Percentiles rank a stretch among this genome's conserved stretches.
phyloP scores from a whole-genome alignment of 2,329 filamentous ascomycete genomes.

The Penicillium expansum region DNA sequence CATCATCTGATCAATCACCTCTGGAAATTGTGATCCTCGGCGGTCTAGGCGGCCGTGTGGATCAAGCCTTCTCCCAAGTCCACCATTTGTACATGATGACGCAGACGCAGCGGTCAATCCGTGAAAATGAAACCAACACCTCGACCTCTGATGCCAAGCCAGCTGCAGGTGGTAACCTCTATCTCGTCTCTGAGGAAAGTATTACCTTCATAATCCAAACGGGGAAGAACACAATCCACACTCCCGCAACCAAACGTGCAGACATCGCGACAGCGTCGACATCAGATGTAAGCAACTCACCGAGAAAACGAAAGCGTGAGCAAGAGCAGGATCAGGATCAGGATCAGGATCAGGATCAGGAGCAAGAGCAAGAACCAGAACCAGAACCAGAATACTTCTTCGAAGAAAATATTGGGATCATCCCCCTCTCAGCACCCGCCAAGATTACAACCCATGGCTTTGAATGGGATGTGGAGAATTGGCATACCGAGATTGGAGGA shows the following conservation, averaged over 20 bases:
- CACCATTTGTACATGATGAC: slow-evolving; percentile 69
- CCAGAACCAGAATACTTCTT: slow-evolving; percentile 50
- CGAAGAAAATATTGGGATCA: slow-evolving; percentile 77
- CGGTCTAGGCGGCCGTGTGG: slow-evolving; percentile 83
- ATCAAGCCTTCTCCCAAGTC: slow-evolving; percentile 86
- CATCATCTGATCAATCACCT: slow-evolving; percentile 1
- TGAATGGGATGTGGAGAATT: slow-evolving; percentile 85
- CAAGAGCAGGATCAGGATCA: background rate
- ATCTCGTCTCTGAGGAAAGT: slow-evolving; percentile 75
- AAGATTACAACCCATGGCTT: slow-evolving; percentile 76
- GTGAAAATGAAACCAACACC: background rate
- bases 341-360: too few relatives aligned
- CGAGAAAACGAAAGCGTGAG: slow-evolving; percentile 9
- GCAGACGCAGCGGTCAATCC: slow-evolving; percentile 33
- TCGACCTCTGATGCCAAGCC: background rate
- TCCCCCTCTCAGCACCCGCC: slow-evolving; percentile 77
- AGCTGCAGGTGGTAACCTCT: slow-evolving; percentile 58
- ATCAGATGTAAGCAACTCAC: background rate
- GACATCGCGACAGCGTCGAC: background rate
- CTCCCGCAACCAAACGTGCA: slow-evolving; percentile 47
- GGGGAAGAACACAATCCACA: slow-evolving; percentile 66
- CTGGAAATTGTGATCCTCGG: slow-evolving; percentile 76
- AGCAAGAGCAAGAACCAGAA: background rate
- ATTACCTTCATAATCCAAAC: slow-evolving; percentile 76
- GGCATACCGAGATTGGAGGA: slow-evolving; percentile 73